A percentile compares a stretch with the other conserved stretches of the same genome.
phyloP scores from a whole-genome alignment of 140 eudicot species.

The Senecio squalidus region DNA sequence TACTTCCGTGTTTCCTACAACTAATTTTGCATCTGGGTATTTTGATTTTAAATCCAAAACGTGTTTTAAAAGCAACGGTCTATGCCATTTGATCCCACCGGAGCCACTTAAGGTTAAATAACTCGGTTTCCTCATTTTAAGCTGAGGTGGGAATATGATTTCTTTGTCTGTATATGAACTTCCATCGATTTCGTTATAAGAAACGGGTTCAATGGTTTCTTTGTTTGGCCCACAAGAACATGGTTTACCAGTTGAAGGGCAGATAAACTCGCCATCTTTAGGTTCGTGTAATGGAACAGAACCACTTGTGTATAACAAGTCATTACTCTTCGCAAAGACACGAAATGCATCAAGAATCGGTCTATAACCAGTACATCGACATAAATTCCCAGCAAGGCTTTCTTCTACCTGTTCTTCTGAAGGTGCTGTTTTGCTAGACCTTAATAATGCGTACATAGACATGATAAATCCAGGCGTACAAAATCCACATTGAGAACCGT shows the following conservation, averaged over 20 bases:
- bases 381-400: slow-evolving; percentile 90
- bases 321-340: slow-evolving; percentile 84
- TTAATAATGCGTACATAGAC: slow-evolving; percentile 89
- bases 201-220: slow-evolving; percentile 38
- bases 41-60: slow-evolving; percentile 65
- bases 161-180: slow-evolving; percentile 69
- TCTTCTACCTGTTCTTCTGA: slow-evolving; percentile 85
- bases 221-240: slow-evolving; percentile 70
- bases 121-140: slow-evolving; percentile 44
- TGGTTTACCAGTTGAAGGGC: slow-evolving; percentile 97
- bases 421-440: slow-evolving; percentile 73
- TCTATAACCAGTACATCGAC: slow-evolving; percentile 95
- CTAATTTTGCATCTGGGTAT: slow-evolving; percentile 74
- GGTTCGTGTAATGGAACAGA: slow-evolving; percentile 21
- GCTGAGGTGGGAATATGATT: slow-evolving; percentile 94
- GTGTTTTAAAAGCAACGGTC: slow-evolving; percentile 60
- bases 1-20: slow-evolving; percentile 84
- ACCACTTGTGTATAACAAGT: slow-evolving; percentile 50
- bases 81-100: slow-evolving; percentile 79
- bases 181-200: slow-evolving; percentile 77
- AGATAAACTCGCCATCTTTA: slow-evolving; percentile 46
- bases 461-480: slow-evolving; percentile 97
- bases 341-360: slow-evolving; percentile 94
- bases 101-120: slow-evolving; percentile 54
- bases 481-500: slow-evolving; percentile 97